Conservation (phyloP, 371 early-diverging fungal species). For the Syncephalastrum sp. region DNA sequence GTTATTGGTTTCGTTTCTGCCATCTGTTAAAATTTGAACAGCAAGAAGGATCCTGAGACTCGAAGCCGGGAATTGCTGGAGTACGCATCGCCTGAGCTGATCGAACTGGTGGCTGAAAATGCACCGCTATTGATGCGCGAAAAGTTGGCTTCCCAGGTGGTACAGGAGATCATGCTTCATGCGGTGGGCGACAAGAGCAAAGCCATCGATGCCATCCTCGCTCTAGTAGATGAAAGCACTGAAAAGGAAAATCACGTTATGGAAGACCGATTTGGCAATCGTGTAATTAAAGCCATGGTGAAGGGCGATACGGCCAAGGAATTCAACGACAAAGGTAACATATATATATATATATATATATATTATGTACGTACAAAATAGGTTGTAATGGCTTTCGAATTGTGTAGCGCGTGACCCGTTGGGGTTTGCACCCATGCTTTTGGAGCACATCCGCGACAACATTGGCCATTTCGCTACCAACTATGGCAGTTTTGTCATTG, state of each 20-base stretch:
- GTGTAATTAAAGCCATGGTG: slow-evolving; percentile 59
- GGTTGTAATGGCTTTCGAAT: too few relatives aligned
- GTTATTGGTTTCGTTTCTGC: background rate
- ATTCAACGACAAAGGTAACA: slow-evolving; percentile 48
- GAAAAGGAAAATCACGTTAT: slow-evolving; percentile 57
- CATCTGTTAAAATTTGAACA: slow-evolving; percentile 14
- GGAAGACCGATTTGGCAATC: slow-evolving; percentile 56
- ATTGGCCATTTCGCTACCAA: slow-evolving; percentile 43
- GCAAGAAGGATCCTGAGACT: slow-evolving; percentile 71
- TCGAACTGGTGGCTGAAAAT: slow-evolving; percentile 57
- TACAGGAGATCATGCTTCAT: slow-evolving; percentile 70
- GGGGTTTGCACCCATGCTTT: slow-evolving; percentile 43
- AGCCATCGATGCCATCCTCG: slow-evolving; percentile 51
- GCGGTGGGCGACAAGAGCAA: slow-evolving; percentile 55
- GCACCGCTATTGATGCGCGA: slow-evolving; percentile 55
- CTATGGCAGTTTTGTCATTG: slow-evolving; percentile 54
- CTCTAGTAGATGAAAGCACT: slow-evolving; percentile 44
- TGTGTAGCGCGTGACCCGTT: slow-evolving; percentile 35
- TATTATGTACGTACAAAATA: too few relatives aligned
- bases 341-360: background rate
- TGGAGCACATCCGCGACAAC: slow-evolving; percentile 39
- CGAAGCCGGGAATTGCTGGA: slow-evolving; percentile 64
- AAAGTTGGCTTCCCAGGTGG: slow-evolving; percentile 67
- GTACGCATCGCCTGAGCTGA: slow-evolving; percentile 57
- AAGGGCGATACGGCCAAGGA: slow-evolving; percentile 56